phyloP scores from a whole-genome alignment of 257 asterid genomes.

The Solanum chilense region DNA sequence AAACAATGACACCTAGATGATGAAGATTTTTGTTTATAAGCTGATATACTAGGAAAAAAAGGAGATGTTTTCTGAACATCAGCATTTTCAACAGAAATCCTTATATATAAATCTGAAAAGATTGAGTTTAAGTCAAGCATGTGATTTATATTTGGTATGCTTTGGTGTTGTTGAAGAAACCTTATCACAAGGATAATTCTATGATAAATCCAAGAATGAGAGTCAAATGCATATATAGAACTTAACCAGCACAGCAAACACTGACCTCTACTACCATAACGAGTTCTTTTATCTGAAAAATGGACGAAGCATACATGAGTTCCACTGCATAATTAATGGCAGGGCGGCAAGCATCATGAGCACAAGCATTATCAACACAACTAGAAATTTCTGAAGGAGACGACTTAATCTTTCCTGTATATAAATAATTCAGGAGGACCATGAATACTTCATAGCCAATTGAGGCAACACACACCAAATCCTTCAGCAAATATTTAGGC shows the following conservation, averaged over 20 bases:
- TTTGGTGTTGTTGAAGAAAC: neutral
- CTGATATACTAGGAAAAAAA: neutral
- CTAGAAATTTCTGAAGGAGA: conserved; percentile 64
- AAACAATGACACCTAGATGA: neutral
- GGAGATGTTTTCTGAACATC: neutral
- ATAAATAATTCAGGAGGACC: conserved; percentile 41
- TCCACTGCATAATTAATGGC: conserved; percentile 68
- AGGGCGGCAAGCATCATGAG: conserved; percentile 80
- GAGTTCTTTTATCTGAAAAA: conserved; percentile 73
- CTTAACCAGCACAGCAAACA: neutral
- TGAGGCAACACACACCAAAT: conserved; percentile 40
- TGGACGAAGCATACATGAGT: conserved; percentile 78
- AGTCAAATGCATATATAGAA: neutral
- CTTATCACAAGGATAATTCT: neutral
- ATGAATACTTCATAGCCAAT: conserved; percentile 49
- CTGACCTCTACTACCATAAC: conserved; percentile 61
- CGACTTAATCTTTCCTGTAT: conserved; percentile 59
- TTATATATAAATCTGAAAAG: neutral
- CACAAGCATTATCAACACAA: conserved; percentile 70
- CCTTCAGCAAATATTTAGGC: conserved; percentile 41
- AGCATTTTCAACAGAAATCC: neutral
- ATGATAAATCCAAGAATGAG: neutral
- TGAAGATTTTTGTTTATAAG: neutral
- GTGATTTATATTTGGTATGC: neutral
- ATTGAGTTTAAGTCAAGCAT: neutral